Base-by-base conservation (phyloP, 2,329 filamentous ascomycete genomes). In the Zymoseptoria brevis region DNA sequence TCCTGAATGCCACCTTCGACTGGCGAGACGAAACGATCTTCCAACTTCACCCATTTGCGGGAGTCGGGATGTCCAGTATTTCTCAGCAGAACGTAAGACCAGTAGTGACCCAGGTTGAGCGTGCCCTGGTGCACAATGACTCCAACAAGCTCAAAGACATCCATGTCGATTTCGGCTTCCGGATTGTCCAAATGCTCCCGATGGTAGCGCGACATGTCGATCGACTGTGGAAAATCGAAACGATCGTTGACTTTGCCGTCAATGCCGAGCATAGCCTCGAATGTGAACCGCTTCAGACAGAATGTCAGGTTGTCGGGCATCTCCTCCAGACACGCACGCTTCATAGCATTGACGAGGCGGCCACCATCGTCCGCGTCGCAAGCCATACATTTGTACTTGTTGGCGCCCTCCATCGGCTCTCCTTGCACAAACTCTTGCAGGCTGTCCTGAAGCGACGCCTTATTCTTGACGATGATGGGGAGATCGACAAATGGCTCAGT, bases 381-480 rank as follows among this genome's bases (percentile, higher is more conserved):
- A 4, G 85, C 88, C 29, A 91, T 92, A 75, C 94, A 99, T 65
- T 95, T 96, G 79, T 97, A 99, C 76, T 96, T 96, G 78, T 99
- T 97, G 84, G 86, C 86, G 65, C 95, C 94, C 79, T 96, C 90
- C 88, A 99, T 92, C 41, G 94, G 86, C 74, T 99, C 94, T 3
- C 94, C 94, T 71, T 95, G 89, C 11, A 97, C 91, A 72, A 96
- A 97, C n/a, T 93, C 90, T 67, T 91, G 86, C 13, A 99, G 79
- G 69, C 94, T 97, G 65, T 96, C 91, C 68, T 90, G 81, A 1
- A 99, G 81, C 30, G 80, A 88, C 21, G 79, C 81, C 75, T 96
- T 97, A 55, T 93, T 93, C 73, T 96, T 95, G 69, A 99, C 96
- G 67, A 96, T 92, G 71, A 94, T 95, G 67, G 96, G 92, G 57